Conservation (phyloP, 306 rosid genomes). For the Lathyrus oleraceus region DNA sequence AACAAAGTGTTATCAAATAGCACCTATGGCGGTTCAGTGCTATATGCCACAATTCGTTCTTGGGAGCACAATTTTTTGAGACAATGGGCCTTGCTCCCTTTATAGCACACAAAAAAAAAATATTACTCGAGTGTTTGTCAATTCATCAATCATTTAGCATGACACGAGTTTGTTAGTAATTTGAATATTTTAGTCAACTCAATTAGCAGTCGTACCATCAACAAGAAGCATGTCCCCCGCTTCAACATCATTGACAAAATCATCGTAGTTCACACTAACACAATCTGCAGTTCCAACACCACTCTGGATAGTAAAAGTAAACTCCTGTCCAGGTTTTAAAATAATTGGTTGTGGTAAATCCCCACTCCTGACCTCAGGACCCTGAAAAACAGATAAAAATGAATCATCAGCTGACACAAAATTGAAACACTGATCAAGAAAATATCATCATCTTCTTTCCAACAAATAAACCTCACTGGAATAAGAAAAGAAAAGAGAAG, state of each 20-base stretch:
- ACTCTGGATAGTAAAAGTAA: conserved; percentile 82
- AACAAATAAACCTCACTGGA: not conserved
- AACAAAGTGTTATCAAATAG: not conserved
- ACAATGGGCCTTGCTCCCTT: not conserved
- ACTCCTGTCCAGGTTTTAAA: conserved; percentile 70
- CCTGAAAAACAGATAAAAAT: conserved; percentile 49
- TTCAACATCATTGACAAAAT: conserved; percentile 88
- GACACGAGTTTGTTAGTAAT: not conserved
- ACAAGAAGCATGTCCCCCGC: conserved; percentile 87
- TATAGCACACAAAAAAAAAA: not conserved
- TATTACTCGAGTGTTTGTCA: not conserved
- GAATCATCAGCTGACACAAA: conserved; percentile 5
- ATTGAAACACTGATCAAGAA: not conserved
- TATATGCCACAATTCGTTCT: not conserved
- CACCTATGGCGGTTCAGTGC: not conserved
- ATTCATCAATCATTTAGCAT: not conserved
- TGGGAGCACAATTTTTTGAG: not conserved
- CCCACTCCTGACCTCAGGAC: conserved; percentile 97
- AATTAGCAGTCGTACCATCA: conserved; percentile 58
- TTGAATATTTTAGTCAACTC: not conserved
- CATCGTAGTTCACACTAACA: conserved; percentile 94
- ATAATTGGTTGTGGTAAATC: conserved; percentile 80
- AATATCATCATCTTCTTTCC: not conserved
- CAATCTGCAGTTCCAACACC: conserved; percentile 79
- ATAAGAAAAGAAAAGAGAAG: not conserved